Percentiles rank a stretch among this genome's conserved stretches.
phyloP scores from a whole-genome alignment of 164 flowering plant species.

The Liquidambar formosana region DNA sequence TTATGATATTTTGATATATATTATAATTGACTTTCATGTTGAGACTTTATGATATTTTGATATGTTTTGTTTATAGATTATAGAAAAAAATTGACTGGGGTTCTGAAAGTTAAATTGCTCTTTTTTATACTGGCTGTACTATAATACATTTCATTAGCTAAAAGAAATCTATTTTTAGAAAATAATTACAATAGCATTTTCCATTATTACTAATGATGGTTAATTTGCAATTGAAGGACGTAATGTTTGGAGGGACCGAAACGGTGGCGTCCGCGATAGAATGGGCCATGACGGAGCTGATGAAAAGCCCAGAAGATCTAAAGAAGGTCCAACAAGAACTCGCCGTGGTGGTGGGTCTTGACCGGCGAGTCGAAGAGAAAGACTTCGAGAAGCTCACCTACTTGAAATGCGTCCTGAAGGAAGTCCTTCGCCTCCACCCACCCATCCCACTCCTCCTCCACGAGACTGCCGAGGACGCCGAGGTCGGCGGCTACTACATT shows the following conservation, averaged over 20 bases:
- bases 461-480: constrained; percentile 65
- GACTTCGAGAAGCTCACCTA: constrained; percentile 69
- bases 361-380: constrained; percentile 55
- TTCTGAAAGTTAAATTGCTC: too few species aligned
- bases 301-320: constrained; percentile 60
- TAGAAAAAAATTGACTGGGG: too few species aligned
- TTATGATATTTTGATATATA: too few species aligned
- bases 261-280: constrained; percentile 93
- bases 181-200: too few species aligned
- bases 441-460: constrained; percentile 89
- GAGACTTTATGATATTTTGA: too few species aligned
- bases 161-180: too few species aligned
- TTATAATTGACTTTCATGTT: too few species aligned
- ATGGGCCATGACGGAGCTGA: constrained; percentile 83
- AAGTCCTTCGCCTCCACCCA: constrained; percentile 82
- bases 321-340: constrained; percentile 67
- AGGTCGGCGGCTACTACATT: constrained; percentile 59
- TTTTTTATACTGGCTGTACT: too few species aligned
- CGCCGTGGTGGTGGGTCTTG: constrained; percentile 54
- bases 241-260: constrained; percentile 92
- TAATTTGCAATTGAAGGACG: constrained; percentile 74
- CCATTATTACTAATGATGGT: too few species aligned
- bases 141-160: too few species aligned
- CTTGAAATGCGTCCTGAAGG: constrained; percentile 56
- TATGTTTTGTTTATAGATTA: too few species aligned